These are phyloP conservation scores for Chalciporus chontae DNA, from an alignment of 768 basidiomycete species.

Conservation along the genomic window DNA sequence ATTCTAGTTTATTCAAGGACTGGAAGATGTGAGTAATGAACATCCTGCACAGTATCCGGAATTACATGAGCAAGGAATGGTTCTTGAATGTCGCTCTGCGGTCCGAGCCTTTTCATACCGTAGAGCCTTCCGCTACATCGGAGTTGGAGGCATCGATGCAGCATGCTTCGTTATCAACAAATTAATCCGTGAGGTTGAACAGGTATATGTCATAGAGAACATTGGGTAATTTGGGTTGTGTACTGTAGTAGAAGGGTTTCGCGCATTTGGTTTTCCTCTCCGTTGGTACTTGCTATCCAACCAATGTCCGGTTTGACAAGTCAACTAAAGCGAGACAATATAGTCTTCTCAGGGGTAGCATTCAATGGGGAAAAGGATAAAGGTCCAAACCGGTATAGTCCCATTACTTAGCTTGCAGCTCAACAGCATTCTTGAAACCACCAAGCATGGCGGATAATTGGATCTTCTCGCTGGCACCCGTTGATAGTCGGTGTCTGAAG, in stretches of 20 bases:
- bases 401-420: slow-evolving; percentile 52
- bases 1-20: neutral
- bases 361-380: neutral
- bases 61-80: slow-evolving; percentile 95
- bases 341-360: neutral
- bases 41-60: slow-evolving; percentile 60
- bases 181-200: neutral
- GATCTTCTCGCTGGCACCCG: slow-evolving; percentile 92
- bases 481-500: slow-evolving; percentile 80
- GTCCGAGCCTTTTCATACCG: slow-evolving; percentile 49
- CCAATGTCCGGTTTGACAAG: neutral
- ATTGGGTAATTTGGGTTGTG: neutral
- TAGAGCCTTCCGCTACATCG: neutral
- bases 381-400: neutral
- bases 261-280: neutral
- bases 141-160: slow-evolving; percentile 4
- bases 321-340: neutral
- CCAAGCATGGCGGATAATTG: slow-evolving; percentile 89
- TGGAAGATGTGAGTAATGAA: neutral
- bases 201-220: neutral
- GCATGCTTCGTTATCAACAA: slow-evolving; percentile 6
- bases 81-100: slow-evolving; percentile 69
- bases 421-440: slow-evolving; percentile 90
- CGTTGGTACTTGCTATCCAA: neutral
- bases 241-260: neutral